Base-by-base conservation (phyloP, 371 early-diverging fungal genomes). In the Mucor circinelloides region DNA sequence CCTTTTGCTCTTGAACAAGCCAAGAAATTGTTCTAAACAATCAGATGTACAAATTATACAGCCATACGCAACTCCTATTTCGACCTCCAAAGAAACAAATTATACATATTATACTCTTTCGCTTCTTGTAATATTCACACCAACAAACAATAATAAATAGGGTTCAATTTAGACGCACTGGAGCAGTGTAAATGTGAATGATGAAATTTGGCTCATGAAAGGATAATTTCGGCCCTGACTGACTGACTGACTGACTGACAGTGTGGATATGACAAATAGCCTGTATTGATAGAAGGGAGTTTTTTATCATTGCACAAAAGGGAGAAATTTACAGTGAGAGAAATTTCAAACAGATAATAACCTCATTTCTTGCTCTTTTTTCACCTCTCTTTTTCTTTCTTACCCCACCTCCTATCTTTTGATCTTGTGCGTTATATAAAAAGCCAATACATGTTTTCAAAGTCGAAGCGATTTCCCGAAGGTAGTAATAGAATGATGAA, bases 1-100 rank as follows among this genome's bases (percentile, higher is more conserved):
- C 83, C 83, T 5, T 83, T 83, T 67, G 83, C 79, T 17, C 48
- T 83, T 46, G 83, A 83, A 59, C 77, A 83, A 65, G 73, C 69
- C 9, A 75, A 83, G 56, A 80, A 78, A 40, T 74, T 80, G 61
- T 73, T 82, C 50, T 80, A 80, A 70, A 60, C n/a, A 19, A 32
- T 12, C 7, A 15, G 12, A 42, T 38, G 42, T n/a, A 38, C 32
- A 38, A 52, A 17, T 13, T 44, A 42, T 30, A 58, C 57, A 25
- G 23, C 61, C 17, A 44, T 17, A 46, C 32, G 28, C 31, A 55
- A 63, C 23, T 21, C 38, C n/a, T 40, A 40, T 34, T 34, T 34
- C 10, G n/a, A 34, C 34, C 6, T 36, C 10, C 36, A 15, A 42
- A n/a, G 44, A 4, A 21, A 48, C 10, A 23, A n/a, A 10, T 50